Base-by-base conservation (phyloP, 129 eudicot genomes). In the Lonicera japonica region DNA sequence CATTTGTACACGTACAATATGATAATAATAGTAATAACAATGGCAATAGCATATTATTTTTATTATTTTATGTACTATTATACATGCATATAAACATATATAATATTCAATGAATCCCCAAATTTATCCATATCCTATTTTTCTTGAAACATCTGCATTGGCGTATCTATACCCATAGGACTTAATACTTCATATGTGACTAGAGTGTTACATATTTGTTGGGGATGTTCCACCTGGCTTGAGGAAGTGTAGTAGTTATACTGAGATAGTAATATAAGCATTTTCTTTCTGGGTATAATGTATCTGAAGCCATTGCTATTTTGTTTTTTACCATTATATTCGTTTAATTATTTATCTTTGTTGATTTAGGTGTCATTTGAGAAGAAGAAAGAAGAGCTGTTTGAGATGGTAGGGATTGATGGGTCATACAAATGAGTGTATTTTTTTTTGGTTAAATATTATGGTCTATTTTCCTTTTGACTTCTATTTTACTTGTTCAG, bases 381-480 rank as follows among this genome's bases (percentile, higher is more conserved):
- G 56, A 82, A 88, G 77, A 92, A 88, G 69, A 88, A 85, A 70
- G 86, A 92, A 78, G 99, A 92, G 60, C 76, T 92, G 36, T 85
- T 92, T 76, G 99, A 92, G 84, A 92, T 88, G 96, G 99, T 92
- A 79, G 1, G 66, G 41, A 54, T 62, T 38, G 15, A 51, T 63
- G 19, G 62, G 40, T 71, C 39, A 20, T 54, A 43, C 1, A 43
- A 40, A 51, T 29, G 13, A 19, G 17, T 25, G 64, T 53, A 45
- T 56, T 25, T 14, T 60, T 18, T 36, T 19, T 24, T 5, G 24
- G 61, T 75, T 63, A 58, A 13, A 51, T 7, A 54, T 25, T 58
- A 41, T 55, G 38, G 53, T 65, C 55, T 1, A 12, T 61, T 71
- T 70, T 67, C 54, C 40, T 61, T 50, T 53, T 78, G 61, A 53